Evolutionary conservation across 306 rosid genomes (phyloP).

Genomic region (Cajanus cajan): DNA sequence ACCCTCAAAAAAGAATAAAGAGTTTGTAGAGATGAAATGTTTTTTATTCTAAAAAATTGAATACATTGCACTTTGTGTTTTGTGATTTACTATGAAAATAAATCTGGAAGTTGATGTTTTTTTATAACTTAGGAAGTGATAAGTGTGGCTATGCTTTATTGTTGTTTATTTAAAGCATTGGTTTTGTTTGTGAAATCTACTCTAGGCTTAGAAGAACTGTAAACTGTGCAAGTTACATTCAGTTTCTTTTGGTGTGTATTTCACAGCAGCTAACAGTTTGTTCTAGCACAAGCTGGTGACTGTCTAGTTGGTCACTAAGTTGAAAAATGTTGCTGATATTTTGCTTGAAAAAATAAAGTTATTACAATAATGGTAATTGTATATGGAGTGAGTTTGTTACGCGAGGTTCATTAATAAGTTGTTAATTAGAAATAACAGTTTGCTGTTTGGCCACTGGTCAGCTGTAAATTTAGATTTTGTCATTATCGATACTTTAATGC

Average conservation of each 20-base stretch:
- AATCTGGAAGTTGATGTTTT: neutral
- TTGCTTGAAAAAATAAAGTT: neutral
- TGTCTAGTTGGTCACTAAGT: neutral
- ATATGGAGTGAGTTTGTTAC: neutral
- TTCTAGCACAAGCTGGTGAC: neutral
- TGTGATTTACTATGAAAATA: neutral
- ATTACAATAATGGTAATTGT: neutral
- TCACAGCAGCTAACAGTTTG: neutral
- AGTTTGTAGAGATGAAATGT: neutral
- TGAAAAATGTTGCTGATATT: neutral
- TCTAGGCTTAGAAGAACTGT: neutral
- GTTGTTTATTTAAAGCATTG: neutral
- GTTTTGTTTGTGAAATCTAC: neutral
- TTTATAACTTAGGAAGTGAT: neutral
- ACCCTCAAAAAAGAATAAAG: neutral
- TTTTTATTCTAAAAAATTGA: neutral
- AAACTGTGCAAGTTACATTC: neutral
- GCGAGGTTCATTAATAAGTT: neutral
- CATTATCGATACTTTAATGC: neutral
- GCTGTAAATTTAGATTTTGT: neutral
- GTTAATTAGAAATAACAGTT: neutral
- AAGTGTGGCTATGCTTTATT: neutral
- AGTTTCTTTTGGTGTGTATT: neutral
- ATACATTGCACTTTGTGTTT: neutral
- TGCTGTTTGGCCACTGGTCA: neutral